Conservation (phyloP, 495 filamentous ascomycete species). For the Xylaria flabelliformis region DNA sequence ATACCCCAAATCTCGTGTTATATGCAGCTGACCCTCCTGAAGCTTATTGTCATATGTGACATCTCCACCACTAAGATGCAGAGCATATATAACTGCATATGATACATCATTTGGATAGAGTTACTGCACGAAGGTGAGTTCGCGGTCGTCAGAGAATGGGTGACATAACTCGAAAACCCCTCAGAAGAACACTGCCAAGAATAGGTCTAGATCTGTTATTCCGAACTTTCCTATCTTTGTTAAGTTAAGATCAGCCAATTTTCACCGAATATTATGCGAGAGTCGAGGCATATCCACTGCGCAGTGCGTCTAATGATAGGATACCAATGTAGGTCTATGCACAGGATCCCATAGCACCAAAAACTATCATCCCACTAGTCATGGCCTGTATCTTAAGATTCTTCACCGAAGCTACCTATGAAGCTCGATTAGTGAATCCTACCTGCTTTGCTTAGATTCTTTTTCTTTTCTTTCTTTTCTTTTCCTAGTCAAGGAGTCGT, state of each 20-base stretch:
- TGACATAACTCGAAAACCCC: background rate
- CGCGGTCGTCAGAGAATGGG: background rate
- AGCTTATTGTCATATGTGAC: slow-evolving; percentile 3
- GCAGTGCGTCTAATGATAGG: too few relatives aligned
- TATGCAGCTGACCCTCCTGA: background rate
- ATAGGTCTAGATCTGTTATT: background rate
- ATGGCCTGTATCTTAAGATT: background rate
- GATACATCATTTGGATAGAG: background rate
- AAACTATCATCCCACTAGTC: background rate
- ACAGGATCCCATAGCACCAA: background rate
- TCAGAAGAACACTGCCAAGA: background rate
- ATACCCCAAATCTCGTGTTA: slow-evolving; percentile 26
- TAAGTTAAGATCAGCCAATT: background rate
- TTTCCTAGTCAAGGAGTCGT: background rate
- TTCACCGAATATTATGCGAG: background rate
- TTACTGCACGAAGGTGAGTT: background rate
- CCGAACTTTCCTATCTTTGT: background rate
- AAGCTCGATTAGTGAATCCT: background rate
- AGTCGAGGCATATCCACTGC: background rate
- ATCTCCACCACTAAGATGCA: background rate
- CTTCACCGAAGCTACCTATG: background rate
- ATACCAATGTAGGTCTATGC: background rate
- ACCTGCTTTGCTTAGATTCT: background rate
- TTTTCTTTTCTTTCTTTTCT: background rate
- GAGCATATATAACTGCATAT: background rate